These are phyloP conservation scores for Colletotrichum sansevieriae DNA, from an alignment of 2,329 filamentous ascomycete genomes.

Conservation along the genomic window DNA sequence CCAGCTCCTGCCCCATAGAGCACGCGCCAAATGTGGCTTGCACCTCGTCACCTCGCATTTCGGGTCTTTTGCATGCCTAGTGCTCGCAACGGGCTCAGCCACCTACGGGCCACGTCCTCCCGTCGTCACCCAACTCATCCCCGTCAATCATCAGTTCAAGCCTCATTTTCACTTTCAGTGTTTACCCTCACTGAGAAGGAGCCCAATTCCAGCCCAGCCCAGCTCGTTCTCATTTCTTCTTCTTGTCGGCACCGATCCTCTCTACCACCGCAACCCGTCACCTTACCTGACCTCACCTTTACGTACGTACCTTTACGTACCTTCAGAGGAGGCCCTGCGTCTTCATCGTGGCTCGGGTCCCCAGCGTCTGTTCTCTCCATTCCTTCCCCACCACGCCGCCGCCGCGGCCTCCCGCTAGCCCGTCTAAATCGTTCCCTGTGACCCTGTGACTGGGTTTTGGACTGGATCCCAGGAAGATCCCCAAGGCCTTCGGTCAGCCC, in stretches of 20 bases:
- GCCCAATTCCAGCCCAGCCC: slow-evolving; percentile 14
- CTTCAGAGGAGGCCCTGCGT: too few species aligned
- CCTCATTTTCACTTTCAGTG: slow-evolving; percentile 14
- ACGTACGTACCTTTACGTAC: too few species aligned
- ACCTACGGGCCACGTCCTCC: slow-evolving; percentile 29
- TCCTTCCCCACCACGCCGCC: slow-evolving; percentile 8
- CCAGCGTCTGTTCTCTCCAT: slow-evolving; percentile 4
- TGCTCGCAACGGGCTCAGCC: slow-evolving; percentile 19
- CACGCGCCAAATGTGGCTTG: slow-evolving; percentile 35
- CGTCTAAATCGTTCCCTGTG: slow-evolving; percentile 2
- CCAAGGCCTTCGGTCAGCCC: neutral
- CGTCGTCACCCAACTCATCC: neutral
- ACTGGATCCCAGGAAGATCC: slow-evolving; percentile 12
- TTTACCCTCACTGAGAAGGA: too few species aligned
- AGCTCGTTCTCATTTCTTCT: slow-evolving; percentile 9
- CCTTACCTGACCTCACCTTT: neutral
- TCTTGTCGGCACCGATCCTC: too few species aligned
- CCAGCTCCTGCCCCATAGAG: slow-evolving; percentile 20
- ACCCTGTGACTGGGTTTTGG: slow-evolving; percentile 16
- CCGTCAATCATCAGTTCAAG: slow-evolving; percentile 22
- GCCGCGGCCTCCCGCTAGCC: neutral
- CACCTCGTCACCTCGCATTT: slow-evolving; percentile 21
- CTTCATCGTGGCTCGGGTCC: neutral
- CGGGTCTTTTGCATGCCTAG: neutral
- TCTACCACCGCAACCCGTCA: too few species aligned